Evolutionary conservation across 495 filamentous ascomycete genomes (phyloP), one percentile per base, ranked within the genome.

Genomic region (Aspergillus wentii): DNA sequence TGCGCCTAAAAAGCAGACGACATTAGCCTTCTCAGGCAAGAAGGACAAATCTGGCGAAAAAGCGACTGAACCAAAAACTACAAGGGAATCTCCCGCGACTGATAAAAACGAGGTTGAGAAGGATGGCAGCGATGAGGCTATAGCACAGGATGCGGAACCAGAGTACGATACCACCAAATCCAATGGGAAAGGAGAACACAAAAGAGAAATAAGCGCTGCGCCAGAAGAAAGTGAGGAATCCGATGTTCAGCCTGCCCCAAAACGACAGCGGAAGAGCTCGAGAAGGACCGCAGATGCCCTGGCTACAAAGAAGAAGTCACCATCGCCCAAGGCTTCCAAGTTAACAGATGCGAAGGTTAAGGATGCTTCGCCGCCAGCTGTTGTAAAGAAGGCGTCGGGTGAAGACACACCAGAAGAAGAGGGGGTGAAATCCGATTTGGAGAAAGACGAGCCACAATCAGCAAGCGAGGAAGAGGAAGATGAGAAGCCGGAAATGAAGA

Each of bases 401-500:
- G 68, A 62, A 40, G 51, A 64, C 41, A 61, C 46, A 13, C 53
- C 58, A 17, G 54, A 61, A 26, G 59, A 60, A n/a, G 49, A 59
- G 4, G 56, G 48, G 18, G 55, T 54, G 2, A 40, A 53, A 32
- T 62, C 57, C 1, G 73, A 75, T 8, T 52, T 53, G 14, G 64
- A 74, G 18, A 61, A 66, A 1, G 74, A 80, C 34, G 74, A 69
- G 16, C 68, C 66, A 11, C 65, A 66, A n/a, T 60, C 48, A 10
- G n/a, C n/a, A n/a, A 69, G 64, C 30, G 71, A 72, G 32, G 72
- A 73, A 4, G 81, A 83, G 14, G 83, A 86, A 19, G 84, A 87
- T 8, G 80, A 85, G 50, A 86, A 86, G 46, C 83, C 88, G 0
- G 81, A 85, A 40, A 61, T 80, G 18, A 80, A 80, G 28, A 82